Evolutionary conservation across 257 asterid species (phyloP).

Genomic region (Cynanchum wilfordii): DNA sequence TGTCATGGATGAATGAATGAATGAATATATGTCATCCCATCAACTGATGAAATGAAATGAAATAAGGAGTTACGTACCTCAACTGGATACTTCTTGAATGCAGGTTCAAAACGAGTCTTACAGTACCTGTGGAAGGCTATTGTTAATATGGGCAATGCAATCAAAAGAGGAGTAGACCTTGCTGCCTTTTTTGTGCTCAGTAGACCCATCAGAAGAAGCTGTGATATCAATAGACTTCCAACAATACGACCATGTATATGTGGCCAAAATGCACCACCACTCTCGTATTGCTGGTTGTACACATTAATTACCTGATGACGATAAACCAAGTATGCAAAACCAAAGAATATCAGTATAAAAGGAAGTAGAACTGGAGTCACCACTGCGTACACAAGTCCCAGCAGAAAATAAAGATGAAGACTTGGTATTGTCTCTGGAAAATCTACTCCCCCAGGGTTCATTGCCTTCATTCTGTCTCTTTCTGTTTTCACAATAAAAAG

Average conservation of each 20-base stretch:
- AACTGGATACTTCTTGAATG: slow-evolving; percentile 83
- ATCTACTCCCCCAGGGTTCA: slow-evolving; percentile 78
- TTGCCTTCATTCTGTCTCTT: slow-evolving; percentile 82
- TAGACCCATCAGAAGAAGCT: slow-evolving; percentile 75
- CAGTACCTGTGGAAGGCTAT: slow-evolving; percentile 80
- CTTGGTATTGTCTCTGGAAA: slow-evolving; percentile 74
- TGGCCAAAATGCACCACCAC: slow-evolving; percentile 98
- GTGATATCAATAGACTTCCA: slow-evolving; percentile 85
- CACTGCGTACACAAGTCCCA: slow-evolving; percentile 83
- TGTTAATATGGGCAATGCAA: slow-evolving; percentile 67
- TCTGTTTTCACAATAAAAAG: slow-evolving; percentile 85
- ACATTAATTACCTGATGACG: slow-evolving; percentile 99
- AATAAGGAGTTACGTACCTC: slow-evolving; percentile 44
- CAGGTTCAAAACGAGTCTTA: slow-evolving; percentile 93
- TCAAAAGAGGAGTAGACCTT: slow-evolving; percentile 84
- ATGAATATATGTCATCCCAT: too few species aligned
- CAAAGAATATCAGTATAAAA: slow-evolving; percentile 80
- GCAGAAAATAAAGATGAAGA: slow-evolving; percentile 85
- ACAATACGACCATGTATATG: slow-evolving; percentile 84
- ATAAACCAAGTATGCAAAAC: slow-evolving; percentile 81
- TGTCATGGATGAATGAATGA: too few species aligned
- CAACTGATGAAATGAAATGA: neutral
- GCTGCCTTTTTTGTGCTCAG: slow-evolving; percentile 83
- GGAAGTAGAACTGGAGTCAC: slow-evolving; percentile 97
- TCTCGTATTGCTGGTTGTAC: slow-evolving; percentile 81